Conservation (phyloP, 257 asterid species). For the Gynochthodes officinalis region DNA sequence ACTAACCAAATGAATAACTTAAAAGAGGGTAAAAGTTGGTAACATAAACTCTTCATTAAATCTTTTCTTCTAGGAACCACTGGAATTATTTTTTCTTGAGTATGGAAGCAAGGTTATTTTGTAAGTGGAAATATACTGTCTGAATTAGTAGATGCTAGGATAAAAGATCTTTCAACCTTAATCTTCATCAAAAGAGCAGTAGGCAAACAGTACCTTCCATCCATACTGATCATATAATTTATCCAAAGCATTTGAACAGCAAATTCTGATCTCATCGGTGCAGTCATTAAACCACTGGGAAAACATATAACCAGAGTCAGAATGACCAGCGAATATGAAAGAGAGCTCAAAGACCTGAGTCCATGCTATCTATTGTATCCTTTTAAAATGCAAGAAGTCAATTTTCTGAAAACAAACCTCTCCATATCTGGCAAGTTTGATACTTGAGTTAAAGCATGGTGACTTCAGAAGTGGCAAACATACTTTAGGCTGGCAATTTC, state of each 20-base stretch:
- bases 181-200: neutral
- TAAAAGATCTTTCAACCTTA: too few species aligned
- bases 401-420: constrained; percentile 42
- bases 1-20: neutral
- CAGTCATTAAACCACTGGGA: constrained; percentile 91
- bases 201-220: constrained; percentile 56
- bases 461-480: constrained; percentile 61
- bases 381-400: neutral
- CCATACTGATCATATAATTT: constrained; percentile 53
- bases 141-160: neutral
- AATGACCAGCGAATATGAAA: neutral
- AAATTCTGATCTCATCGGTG: constrained; percentile 53
- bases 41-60: neutral
- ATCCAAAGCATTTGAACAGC: constrained; percentile 61
- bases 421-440: constrained; percentile 69
- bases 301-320: constrained; percentile 2
- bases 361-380: neutral
- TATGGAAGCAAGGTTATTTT: neutral
- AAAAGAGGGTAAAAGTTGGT: neutral
- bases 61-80: neutral
- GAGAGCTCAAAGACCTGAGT: neutral
- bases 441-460: constrained; percentile 31
- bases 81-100: neutral
- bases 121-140: neutral
- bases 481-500: constrained; percentile 48